Evolutionary conservation across 1,139 yeast genomes (phyloP).

Genomic region (Diutina rugosa): DNA sequence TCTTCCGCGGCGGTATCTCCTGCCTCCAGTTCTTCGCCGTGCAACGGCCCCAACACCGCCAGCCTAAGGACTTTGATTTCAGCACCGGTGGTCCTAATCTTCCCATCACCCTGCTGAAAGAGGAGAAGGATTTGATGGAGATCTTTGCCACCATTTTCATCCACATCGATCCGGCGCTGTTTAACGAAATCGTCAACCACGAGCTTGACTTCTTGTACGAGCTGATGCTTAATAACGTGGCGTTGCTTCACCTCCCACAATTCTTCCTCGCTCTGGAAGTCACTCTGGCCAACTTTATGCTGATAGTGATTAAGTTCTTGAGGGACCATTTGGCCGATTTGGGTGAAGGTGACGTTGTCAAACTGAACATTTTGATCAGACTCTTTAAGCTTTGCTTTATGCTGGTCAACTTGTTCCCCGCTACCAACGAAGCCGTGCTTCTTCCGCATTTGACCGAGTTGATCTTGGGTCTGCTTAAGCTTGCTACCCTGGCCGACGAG

Average conservation of each 20-base stretch:
- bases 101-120: constrained; percentile 80
- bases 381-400: constrained; percentile 85
- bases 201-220: constrained; percentile 73
- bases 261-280: constrained; percentile 88
- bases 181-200: constrained; percentile 78
- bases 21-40: constrained; percentile 70
- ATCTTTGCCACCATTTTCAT: constrained; percentile 88
- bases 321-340: constrained; percentile 61
- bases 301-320: constrained; percentile 69
- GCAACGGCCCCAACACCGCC: constrained; percentile 31
- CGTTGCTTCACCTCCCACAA: constrained; percentile 83
- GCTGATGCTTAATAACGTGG: constrained; percentile 73
- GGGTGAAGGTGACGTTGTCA: constrained; percentile 70
- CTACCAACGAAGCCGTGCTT: constrained; percentile 74
- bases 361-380: constrained; percentile 71
- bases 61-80: constrained; percentile 48
- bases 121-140: constrained; percentile 93
- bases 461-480: constrained; percentile 66
- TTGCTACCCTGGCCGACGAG: constrained; percentile 82
- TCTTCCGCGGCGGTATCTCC: constrained; percentile 75
- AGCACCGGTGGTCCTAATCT: constrained; percentile 61
- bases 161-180: constrained; percentile 90
- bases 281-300: constrained; percentile 85
- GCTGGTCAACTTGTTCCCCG: constrained; percentile 89
- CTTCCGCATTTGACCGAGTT: constrained; percentile 78